A percentile compares a stretch with the other conserved stretches of the same genome.
These are phyloP conservation scores for Rhizopogon roseolus DNA, from an alignment of 768 basidiomycete genomes.

Conservation along the genomic window DNA sequence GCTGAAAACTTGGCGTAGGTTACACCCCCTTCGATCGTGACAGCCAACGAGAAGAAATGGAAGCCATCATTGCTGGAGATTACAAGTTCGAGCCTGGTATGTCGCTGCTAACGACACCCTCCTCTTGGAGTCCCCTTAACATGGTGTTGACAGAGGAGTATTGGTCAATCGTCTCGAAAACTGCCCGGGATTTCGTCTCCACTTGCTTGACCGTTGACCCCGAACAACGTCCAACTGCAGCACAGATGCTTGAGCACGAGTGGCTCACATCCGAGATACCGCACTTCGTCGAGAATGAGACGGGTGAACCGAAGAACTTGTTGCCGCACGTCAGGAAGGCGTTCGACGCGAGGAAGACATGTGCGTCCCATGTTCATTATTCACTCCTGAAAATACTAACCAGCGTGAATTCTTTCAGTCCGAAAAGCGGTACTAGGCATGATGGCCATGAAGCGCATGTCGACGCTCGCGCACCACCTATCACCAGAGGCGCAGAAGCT, in stretches of 20 bases:
- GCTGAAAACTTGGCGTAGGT: constrained; percentile 32
- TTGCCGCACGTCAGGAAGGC: constrained; percentile 86
- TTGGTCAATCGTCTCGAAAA: constrained; percentile 79
- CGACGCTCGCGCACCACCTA: constrained; percentile 40
- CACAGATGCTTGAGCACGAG: constrained; percentile 64
- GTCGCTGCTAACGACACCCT: constrained; percentile 5
- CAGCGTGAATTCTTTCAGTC: constrained; percentile 43
- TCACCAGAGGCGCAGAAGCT: constrained; percentile 44
- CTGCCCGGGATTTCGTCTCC: constrained; percentile 79
- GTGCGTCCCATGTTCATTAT: constrained; percentile 38
- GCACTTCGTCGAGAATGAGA: constrained; percentile 57
- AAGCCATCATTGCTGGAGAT: constrained; percentile 90
- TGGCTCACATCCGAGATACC: constrained; percentile 60
- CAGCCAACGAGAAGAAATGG: constrained; percentile 83
- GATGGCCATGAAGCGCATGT: constrained; percentile 81
- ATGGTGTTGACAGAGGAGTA: constrained; percentile 52
- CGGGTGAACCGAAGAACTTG: constrained; percentile 68
- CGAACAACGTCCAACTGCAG: constrained; percentile 70
- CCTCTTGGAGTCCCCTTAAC: background rate
- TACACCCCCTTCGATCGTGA: constrained; percentile 98
- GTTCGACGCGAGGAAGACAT: constrained; percentile 85
- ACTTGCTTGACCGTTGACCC: constrained; percentile 87
- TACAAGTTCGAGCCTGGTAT: constrained; percentile 81
- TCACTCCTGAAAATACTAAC: background rate
- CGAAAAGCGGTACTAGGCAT: constrained; percentile 84